Evolutionary conservation across 768 basidiomycete species (phyloP).

Genomic region (Amanita molliuscula): DNA sequence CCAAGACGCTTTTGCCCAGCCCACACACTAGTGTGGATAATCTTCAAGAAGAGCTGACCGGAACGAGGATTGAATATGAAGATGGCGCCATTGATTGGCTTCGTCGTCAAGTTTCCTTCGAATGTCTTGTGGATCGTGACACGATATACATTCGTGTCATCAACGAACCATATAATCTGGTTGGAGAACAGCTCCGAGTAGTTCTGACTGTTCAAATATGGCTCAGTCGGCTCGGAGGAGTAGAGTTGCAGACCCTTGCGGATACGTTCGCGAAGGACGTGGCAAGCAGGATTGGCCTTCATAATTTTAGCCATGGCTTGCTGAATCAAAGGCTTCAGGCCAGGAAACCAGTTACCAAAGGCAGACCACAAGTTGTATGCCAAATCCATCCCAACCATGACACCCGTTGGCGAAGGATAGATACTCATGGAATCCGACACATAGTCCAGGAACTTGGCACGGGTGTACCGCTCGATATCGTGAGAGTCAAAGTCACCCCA

Average conservation of each 20-base stretch:
- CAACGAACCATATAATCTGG: constrained; percentile 99
- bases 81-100: constrained; percentile 96
- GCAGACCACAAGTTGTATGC: constrained; percentile 99
- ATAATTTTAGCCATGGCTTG: constrained; percentile 99
- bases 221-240: constrained; percentile 98
- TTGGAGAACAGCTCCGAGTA: constrained; percentile 96
- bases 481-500: constrained; percentile 99
- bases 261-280: constrained; percentile 97
- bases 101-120: constrained; percentile 99
- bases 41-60: constrained; percentile 95
- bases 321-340: constrained; percentile 94
- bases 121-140: constrained; percentile 99
- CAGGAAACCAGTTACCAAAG: constrained; percentile 99
- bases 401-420: constrained; percentile 97
- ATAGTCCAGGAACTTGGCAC: constrained; percentile 98
- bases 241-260: constrained; percentile 97
- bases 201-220: constrained; percentile 97
- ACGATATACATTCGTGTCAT: constrained; percentile 99
- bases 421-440: constrained; percentile 98
- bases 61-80: constrained; percentile 99
- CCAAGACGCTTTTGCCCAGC: constrained; percentile 99
- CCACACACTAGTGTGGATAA: constrained; percentile 99
- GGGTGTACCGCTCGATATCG: constrained; percentile 97
- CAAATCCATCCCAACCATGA: constrained; percentile 97
- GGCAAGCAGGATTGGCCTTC: constrained; percentile 98